These are phyloP conservation scores for Apiotrichum sp. DNA, from an alignment of 1,284 basidiomycete species.

Conservation along the genomic window DNA sequence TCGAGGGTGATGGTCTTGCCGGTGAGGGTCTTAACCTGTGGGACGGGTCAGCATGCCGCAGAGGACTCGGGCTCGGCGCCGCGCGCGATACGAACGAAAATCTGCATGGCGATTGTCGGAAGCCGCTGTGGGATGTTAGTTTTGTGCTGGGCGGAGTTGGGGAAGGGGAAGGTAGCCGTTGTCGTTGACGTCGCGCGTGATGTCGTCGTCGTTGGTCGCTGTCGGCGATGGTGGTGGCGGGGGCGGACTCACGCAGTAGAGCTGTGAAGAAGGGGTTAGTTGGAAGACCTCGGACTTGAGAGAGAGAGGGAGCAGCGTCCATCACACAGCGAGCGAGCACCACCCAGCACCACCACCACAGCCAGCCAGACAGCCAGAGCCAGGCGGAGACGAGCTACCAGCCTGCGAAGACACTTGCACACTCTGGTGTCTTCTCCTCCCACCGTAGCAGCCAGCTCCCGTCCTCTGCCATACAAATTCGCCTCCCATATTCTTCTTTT, in stretches of 20 bases:
- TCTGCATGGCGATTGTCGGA: constrained; percentile 1
- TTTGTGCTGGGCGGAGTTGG: too few relatives aligned
- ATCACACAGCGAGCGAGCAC: neutral
- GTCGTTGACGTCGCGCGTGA: neutral
- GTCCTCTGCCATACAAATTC: too few relatives aligned
- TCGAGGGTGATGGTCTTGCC: constrained; percentile 57
- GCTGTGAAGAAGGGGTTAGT: constrained; percentile 3
- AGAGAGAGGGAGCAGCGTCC: neutral
- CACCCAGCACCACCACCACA: neutral
- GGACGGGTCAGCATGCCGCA: constrained; percentile 26
- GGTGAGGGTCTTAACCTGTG: constrained; percentile 44
- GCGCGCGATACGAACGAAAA: constrained; percentile 2
- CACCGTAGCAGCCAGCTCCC: too few relatives aligned
- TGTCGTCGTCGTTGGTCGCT: neutral
- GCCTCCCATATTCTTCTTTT: too few relatives aligned
- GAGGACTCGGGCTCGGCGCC: too few relatives aligned
- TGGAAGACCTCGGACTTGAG: neutral
- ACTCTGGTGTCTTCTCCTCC: too few relatives aligned
- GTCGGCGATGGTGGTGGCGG: neutral
- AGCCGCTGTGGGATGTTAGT: too few relatives aligned
- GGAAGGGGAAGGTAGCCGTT: neutral
- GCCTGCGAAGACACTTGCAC: too few relatives aligned
- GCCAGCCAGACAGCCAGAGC: neutral
- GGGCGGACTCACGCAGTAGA: neutral
- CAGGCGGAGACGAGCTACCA: too few relatives aligned